Percentiles rank a stretch among this genome's conserved stretches.
phyloP scores from a whole-genome alignment of 2,329 filamentous ascomycete species.

The Colletotrichum euphorbiae region DNA sequence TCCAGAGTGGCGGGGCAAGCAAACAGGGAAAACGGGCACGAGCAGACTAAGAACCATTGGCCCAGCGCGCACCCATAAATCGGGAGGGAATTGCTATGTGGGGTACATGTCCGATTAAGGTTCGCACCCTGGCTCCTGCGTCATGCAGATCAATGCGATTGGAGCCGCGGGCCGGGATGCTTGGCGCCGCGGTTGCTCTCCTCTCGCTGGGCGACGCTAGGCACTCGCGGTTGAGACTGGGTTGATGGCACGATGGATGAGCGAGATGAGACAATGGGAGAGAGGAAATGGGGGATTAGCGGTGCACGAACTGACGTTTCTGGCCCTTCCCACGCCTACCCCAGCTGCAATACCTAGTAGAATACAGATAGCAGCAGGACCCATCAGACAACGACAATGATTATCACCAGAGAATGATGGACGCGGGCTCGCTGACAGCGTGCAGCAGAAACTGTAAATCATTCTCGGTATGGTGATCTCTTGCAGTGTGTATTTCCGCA shows the following conservation, averaged over 20 bases:
- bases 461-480: too few relatives aligned
- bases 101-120: conserved; percentile 39
- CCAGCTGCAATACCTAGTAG: background rate
- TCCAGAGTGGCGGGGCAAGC: background rate
- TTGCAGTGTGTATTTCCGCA: background rate
- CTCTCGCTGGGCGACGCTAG: conserved; percentile 22
- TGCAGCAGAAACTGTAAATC: too few relatives aligned
- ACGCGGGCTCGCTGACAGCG: too few relatives aligned
- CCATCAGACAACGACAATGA: background rate
- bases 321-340: background rate
- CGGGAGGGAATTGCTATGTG: conserved; percentile 20
- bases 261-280: conserved; percentile 27
- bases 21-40: conserved; percentile 25
- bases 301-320: conserved; percentile 14
- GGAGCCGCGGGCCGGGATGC: conserved; percentile 32
- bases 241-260: conserved; percentile 25
- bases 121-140: conserved; percentile 39
- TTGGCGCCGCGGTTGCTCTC: conserved; percentile 34
- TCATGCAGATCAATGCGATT: conserved; percentile 39
- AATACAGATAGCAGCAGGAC: background rate
- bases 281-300: conserved; percentile 17
- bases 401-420: background rate
- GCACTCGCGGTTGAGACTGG: conserved; percentile 14
- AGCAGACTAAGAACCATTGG: conserved; percentile 6
- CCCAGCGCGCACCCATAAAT: background rate